These are phyloP conservation scores for Xylaria castorea DNA, from an alignment of 495 filamentous ascomycete genomes.

Conservation along the genomic window DNA sequence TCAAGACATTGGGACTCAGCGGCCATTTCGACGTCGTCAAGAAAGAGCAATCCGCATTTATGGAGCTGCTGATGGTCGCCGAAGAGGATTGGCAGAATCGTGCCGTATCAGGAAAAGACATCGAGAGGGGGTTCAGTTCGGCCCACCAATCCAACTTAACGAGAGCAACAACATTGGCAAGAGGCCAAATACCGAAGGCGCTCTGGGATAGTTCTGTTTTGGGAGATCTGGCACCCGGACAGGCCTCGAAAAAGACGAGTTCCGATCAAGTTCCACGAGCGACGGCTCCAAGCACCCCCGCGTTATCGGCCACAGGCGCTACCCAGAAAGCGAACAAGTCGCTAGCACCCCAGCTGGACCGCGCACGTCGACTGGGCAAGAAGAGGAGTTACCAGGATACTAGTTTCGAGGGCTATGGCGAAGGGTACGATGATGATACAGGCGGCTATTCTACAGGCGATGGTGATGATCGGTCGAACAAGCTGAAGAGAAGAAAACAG, in stretches of 20 bases:
- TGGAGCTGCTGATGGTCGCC: conserved; percentile 55
- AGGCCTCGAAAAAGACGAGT: conserved; percentile 43
- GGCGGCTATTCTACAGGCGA: conserved; percentile 62
- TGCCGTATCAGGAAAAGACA: conserved; percentile 61
- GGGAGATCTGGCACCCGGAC: conserved; percentile 51
- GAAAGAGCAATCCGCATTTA: conserved; percentile 49
- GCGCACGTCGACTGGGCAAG: conserved; percentile 45
- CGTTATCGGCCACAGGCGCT: conserved; percentile 33
- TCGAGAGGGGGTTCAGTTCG: conserved; percentile 56
- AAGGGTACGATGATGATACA: conserved; percentile 57
- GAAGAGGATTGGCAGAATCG: conserved; percentile 63
- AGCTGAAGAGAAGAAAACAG: conserved; percentile 63
- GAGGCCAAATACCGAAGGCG: conserved; percentile 52
- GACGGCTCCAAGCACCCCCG: conserved; percentile 46
- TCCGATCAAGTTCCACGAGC: conserved; percentile 47
- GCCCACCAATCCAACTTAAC: conserved; percentile 41
- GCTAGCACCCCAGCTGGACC: conserved; percentile 41
- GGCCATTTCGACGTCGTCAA: conserved; percentile 61
- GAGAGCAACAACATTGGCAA: conserved; percentile 57
- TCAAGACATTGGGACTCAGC: conserved; percentile 60
- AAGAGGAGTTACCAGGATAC: conserved; percentile 61
- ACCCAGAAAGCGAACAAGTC: conserved; percentile 47
- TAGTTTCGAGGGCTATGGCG: conserved; percentile 64
- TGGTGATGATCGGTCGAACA: conserved; percentile 53
- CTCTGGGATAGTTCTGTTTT: conserved; percentile 60